phyloP scores from a whole-genome alignment of 306 rosid species.

The Pterocarpus santalinus region DNA sequence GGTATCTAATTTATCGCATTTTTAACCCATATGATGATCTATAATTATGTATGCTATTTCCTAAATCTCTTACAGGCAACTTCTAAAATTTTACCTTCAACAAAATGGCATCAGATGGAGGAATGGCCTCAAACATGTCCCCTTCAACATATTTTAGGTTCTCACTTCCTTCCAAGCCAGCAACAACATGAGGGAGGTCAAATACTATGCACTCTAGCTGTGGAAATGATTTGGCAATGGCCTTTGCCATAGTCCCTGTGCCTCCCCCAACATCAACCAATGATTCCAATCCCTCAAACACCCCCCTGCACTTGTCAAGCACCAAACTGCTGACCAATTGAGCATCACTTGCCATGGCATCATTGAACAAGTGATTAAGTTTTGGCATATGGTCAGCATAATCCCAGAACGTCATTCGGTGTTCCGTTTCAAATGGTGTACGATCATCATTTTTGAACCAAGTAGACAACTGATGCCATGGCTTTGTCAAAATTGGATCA shows the following conservation, averaged over 20 bases:
- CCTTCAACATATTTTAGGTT: conserved; percentile 35
- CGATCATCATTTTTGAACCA: conserved; percentile 37
- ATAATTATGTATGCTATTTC: too few relatives aligned
- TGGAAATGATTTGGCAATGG: conserved; percentile 39
- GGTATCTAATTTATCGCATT: too few relatives aligned
- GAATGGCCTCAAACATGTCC: conserved; percentile 32
- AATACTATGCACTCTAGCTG: background rate
- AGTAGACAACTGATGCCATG: conserved; percentile 25
- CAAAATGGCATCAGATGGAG: conserved; percentile 30
- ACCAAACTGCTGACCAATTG: background rate
- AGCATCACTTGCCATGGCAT: conserved; percentile 39
- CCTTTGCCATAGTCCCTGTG: conserved; percentile 40
- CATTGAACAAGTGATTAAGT: conserved; percentile 25
- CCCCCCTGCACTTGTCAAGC: conserved; percentile 26
- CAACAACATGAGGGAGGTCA: conserved; percentile 39
- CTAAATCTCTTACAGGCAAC: too few relatives aligned
- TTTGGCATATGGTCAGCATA: background rate
- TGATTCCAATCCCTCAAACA: conserved; percentile 32
- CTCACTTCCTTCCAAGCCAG: conserved; percentile 23
- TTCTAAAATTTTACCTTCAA: conserved; percentile 39
- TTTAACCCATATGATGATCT: too few relatives aligned
- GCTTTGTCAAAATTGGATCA: conserved; percentile 5
- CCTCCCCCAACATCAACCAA: conserved; percentile 55
- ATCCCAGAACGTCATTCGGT: conserved; percentile 14
- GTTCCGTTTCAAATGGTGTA: conserved; percentile 1